Conservation (phyloP, 495 filamentous ascomycete genomes). For the Usnea hakonensis region DNA sequence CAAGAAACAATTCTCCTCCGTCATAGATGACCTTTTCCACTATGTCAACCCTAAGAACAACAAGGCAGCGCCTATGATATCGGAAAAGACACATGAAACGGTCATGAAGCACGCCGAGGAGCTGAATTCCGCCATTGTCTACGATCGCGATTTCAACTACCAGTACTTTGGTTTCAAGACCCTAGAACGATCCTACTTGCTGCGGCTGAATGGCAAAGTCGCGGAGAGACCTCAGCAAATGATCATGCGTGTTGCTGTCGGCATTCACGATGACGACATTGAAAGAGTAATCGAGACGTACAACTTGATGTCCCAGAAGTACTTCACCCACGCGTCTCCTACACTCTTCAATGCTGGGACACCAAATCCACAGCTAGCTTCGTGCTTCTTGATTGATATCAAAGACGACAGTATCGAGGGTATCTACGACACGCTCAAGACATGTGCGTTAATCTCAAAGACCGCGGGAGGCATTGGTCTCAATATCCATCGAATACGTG, state of each 20-base stretch:
- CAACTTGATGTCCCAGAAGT: constrained; percentile 94
- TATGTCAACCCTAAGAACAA: constrained; percentile 94
- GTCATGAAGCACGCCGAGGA: constrained; percentile 94
- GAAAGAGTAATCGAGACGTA: constrained; percentile 95
- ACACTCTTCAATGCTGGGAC: constrained; percentile 98
- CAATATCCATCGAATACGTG: constrained; percentile 90
- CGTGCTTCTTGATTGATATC: constrained; percentile 97
- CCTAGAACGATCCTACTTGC: constrained; percentile 90
- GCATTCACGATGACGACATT: constrained; percentile 89
- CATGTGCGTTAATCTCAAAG: constrained; percentile 99
- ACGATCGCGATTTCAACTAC: constrained; percentile 99
- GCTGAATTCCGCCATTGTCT: constrained; percentile 96
- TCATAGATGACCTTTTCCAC: constrained; percentile 87
- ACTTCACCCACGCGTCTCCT: constrained; percentile 95
- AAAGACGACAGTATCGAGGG: constrained; percentile 98
- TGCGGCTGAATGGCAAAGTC: constrained; percentile 86
- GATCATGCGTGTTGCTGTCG: constrained; percentile 98
- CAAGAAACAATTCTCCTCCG: constrained; percentile 96
- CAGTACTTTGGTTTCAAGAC: constrained; percentile 99
- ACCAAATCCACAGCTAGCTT: constrained; percentile 84
- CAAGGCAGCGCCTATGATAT: constrained; percentile 84
- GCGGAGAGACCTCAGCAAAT: constrained; percentile 96
- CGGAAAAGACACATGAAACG: constrained; percentile 74
- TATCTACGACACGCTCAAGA: constrained; percentile 98
- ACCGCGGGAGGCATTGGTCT: constrained; percentile 95